Base-by-base conservation (phyloP, 352 stramenopile genomes). In the Globisporangium middletonii region DNA sequence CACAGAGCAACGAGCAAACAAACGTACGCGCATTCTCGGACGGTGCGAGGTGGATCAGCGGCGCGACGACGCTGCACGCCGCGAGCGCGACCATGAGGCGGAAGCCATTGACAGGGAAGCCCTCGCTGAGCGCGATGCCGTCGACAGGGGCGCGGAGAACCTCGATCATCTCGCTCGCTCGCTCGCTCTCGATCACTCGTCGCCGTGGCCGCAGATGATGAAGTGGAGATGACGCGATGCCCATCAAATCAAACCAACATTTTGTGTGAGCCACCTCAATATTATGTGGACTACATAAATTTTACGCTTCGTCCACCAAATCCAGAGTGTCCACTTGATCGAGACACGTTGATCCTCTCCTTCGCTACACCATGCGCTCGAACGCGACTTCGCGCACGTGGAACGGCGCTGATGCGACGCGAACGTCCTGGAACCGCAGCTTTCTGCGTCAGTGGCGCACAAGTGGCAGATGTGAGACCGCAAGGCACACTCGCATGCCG, bases 51-150 rank as follows among this genome's bases (percentile, higher is more conserved):
- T 92, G 78, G 55, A 90, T 70, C 12, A 91, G 54, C 23, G 83
- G 83, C 16, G 83, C 83, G 27, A 89, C 65, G 43, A 90, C 48
- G 65, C 68, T 88, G 64, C 81, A 89, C 35, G 70, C 68, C 2
- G 64, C 68, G 33, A 94, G 78, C 56, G 73, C 75, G 60, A 94
- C 62, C 67, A 92, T 88, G 42, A 94, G 68, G 57, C 83, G 83
- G 60, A 91, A 90, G 38, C 73, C 78, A 56, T 81, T 78, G 58
- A 94, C 72, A 12, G 83, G 83, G 62, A 94, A 89, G 57, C 83
- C 79, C 50, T 87, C 78, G 55, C 72, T 74, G 56, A 75, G 68
- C 38, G 80, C 82, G 57, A 92, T 68, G 53, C 62, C 64, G 60
- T 94, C 83, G 48, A 92, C 66, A 6, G 80, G 72, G n/a, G 65